phyloP scores from a whole-genome alignment of 805 yeast species.

The Metschnikowia lunata region DNA sequence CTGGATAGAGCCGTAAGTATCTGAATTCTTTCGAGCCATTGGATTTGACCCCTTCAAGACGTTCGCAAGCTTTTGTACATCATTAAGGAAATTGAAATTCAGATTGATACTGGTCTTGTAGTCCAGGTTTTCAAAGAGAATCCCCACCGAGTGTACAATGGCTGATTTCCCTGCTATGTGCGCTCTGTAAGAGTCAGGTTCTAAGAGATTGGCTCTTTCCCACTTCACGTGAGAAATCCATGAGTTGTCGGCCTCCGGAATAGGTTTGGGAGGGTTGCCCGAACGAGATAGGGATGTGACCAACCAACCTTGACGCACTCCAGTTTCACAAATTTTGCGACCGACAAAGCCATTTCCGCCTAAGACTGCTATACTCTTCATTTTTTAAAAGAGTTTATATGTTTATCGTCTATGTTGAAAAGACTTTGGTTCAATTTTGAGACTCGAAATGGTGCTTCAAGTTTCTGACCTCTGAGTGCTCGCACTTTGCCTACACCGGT shows the following conservation, averaged over 20 bases:
- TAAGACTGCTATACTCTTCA: slow-evolving; percentile 52
- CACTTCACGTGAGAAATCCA: slow-evolving; percentile 64
- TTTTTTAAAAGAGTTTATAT: background rate
- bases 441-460: too few species aligned
- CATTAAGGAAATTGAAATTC: slow-evolving; percentile 33
- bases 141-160: slow-evolving; percentile 82
- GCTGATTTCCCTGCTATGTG: slow-evolving; percentile 49
- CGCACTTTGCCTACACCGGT: too few species aligned
- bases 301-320: slow-evolving; percentile 53
- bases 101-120: slow-evolving; percentile 57
- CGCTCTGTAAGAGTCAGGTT: slow-evolving; percentile 52
- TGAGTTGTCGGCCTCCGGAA: slow-evolving; percentile 11
- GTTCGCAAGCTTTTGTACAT: slow-evolving; percentile 27
- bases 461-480: too few species aligned
- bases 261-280: slow-evolving; percentile 46
- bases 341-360: slow-evolving; percentile 91
- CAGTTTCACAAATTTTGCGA: slow-evolving; percentile 60
- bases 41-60: slow-evolving; percentile 57
- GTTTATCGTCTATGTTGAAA: too few species aligned
- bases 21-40: slow-evolving; percentile 42
- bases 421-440: too few species aligned
- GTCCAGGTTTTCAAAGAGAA: slow-evolving; percentile 60
- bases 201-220: slow-evolving; percentile 64
- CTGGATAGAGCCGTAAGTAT: slow-evolving; percentile 61
- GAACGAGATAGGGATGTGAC: slow-evolving; percentile 70